Base-by-base conservation (phyloP, 2,329 filamentous ascomycete species). In the Pseudogymnoascus pannorum region DNA sequence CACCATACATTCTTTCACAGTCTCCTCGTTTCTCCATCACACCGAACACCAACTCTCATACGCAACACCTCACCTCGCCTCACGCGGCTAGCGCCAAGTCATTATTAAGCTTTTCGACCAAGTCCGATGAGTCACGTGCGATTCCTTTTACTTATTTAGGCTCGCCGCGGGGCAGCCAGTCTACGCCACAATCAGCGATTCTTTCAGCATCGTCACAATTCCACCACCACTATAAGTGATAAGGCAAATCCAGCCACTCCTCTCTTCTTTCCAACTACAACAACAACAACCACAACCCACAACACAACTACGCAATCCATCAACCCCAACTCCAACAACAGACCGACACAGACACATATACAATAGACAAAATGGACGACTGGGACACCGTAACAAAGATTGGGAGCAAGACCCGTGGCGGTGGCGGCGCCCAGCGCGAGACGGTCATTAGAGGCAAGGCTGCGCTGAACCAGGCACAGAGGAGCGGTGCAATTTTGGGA, bases 351-450 rank as follows among this genome's bases (percentile, higher is more conserved):
- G 16, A 26, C n/a, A 60, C 36, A 63, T 44, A 59, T 14, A 60
- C 33, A 59, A 9, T 40, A 54, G 48, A 64, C 69, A 76, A 69
- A 68, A 83, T 85, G 86, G 81, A 84, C 72, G 91, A 96, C 72
- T 97, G 93, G 92, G 89, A 96, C 71, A 76, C 79, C 68, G 86
- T 89, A 69, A 96, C 92, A 78, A 96, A 94, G 83, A 97, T 99
- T 73, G 94, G 94, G 72, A 91, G 86, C 84, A 93, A 89, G 78
- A 84, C 83, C 72, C 86, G 86, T 71, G 83, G 85, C 67, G 83
- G 86, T 68, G 88, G 87, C 69, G 82, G 76, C 62, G 75, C 74
- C 61, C 79, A 84, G 68, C 89, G 91, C 69, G 92, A 97, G 82
- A 95, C 88, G 3, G 92, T 97, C 69, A 83, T 97, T 74, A 88